Conservation (phyloP, 2,329 filamentous ascomycete genomes). For the Colletotrichum godetiae region DNA sequence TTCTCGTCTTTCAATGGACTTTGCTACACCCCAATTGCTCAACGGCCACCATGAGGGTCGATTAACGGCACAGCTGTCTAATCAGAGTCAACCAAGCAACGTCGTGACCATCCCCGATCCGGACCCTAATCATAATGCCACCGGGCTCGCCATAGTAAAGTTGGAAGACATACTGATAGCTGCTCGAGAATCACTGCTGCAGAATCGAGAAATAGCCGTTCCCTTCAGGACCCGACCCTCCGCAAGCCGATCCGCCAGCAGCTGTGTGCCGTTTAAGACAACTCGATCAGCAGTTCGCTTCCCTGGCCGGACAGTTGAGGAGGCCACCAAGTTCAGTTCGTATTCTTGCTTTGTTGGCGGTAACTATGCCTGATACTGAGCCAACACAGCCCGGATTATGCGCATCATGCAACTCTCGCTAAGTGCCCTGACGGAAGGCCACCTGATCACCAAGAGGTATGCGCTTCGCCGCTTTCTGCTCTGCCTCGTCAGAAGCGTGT, state of each 20-base stretch:
- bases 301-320: conserved; percentile 58
- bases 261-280: background rate
- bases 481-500: background rate
- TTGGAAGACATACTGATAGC: conserved; percentile 67
- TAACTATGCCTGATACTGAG: background rate
- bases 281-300: conserved; percentile 48
- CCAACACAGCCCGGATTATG: conserved; percentile 62
- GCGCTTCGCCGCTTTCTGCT: conserved; percentile 9
- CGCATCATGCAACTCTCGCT: conserved; percentile 70
- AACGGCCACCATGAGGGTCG: conserved; percentile 13
- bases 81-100: background rate
- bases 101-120: conserved; percentile 25
- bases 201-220: conserved; percentile 58
- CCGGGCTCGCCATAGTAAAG: conserved; percentile 54
- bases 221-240: conserved; percentile 53
- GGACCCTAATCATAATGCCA: conserved; percentile 22
- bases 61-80: conserved; percentile 21
- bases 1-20: conserved; percentile 7
- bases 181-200: conserved; percentile 61
- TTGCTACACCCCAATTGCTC: conserved; percentile 21
- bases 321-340: conserved; percentile 65
- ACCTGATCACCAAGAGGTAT: conserved; percentile 71
- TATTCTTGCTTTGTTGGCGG: background rate
- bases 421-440: conserved; percentile 66
- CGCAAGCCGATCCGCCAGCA: conserved; percentile 3